These are phyloP conservation scores for Trichophyton simii DNA, from an alignment of 2,329 filamentous ascomycete species.

Conservation along the genomic window DNA sequence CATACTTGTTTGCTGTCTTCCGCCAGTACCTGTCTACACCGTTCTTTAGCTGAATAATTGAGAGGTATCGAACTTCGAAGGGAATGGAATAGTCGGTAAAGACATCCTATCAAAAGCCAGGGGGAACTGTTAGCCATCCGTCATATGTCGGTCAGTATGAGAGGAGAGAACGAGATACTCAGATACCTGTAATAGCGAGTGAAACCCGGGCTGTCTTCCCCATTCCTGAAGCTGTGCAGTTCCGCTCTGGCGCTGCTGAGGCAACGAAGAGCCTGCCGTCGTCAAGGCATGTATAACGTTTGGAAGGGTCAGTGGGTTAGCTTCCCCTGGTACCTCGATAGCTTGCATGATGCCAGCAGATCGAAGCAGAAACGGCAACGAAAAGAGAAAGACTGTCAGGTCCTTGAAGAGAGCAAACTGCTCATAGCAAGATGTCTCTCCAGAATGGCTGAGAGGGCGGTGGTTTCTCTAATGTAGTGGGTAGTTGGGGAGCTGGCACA, in stretches of 20 bases:
- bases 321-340: slow-evolving; percentile 72
- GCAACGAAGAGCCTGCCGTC: slow-evolving; percentile 50
- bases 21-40: slow-evolving; percentile 94
- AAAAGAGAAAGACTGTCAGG: background rate
- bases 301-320: slow-evolving; percentile 53
- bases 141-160: background rate
- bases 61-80: slow-evolving; percentile 68
- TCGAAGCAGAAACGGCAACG: slow-evolving; percentile 1
- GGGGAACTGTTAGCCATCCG: background rate
- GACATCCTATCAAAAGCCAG: slow-evolving; percentile 47
- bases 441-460: background rate
- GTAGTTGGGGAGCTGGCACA: background rate
- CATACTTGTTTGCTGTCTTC: slow-evolving; percentile 56
- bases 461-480: background rate
- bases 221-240: slow-evolving; percentile 58
- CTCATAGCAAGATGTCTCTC: background rate
- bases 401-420: background rate
- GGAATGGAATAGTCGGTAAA: slow-evolving; percentile 71
- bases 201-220: slow-evolving; percentile 56
- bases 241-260: slow-evolving; percentile 54
- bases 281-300: slow-evolving; percentile 54
- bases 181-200: slow-evolving; percentile 53
- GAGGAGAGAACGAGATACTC: slow-evolving; percentile 37
- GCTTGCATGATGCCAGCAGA: slow-evolving; percentile 42
- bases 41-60: slow-evolving; percentile 91